Evolutionary conservation across 768 basidiomycete genomes (phyloP).

Genomic region (Aureoboletus auriporus): DNA sequence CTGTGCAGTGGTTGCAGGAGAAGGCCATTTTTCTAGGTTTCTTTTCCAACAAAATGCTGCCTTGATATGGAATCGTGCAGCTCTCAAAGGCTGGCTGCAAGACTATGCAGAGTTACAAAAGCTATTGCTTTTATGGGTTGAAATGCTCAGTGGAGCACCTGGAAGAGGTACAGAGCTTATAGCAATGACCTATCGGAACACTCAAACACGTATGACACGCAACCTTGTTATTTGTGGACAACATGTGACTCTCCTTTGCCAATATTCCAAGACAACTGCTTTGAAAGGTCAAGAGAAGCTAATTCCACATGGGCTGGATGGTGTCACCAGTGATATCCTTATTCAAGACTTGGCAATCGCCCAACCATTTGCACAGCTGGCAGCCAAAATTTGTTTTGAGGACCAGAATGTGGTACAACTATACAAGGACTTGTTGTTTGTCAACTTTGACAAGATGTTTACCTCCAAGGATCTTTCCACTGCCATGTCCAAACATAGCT

Average conservation of each 20-base stretch:
- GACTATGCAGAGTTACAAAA: slow-evolving; percentile 10
- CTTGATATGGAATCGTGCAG: not conserved
- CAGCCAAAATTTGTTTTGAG: not conserved
- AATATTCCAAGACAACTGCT: not conserved
- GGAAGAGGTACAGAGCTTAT: slow-evolving; percentile 8
- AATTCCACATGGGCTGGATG: slow-evolving; percentile 3
- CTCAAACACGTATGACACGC: not conserved
- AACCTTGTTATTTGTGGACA: not conserved
- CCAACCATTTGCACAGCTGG: not conserved
- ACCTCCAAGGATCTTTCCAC: not conserved
- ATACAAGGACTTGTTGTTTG: slow-evolving; percentile 15
- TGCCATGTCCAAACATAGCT: not conserved
- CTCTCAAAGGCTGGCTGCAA: not conserved
- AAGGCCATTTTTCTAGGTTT: too few relatives aligned
- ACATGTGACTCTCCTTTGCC: not conserved
- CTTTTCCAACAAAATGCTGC: not conserved
- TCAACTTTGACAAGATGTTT: slow-evolving; percentile 8
- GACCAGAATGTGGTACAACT: not conserved
- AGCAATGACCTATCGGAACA: not conserved
- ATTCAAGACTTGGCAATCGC: not conserved
- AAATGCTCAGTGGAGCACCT: slow-evolving; percentile 15
- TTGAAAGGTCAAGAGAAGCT: not conserved
- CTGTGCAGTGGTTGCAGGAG: too few relatives aligned
- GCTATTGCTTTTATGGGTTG: not conserved
- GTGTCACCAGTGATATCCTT: not conserved